Conservation (phyloP, 345 rosid species). For the thale cress (Arabidopsis thaliana) region TAIR10.1 NC_003076.8:3968501-3969000, state of each 20-base stretch:
- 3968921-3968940: background rate
- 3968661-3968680: slow-evolving; percentile 48
- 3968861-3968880: background rate
- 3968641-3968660: slow-evolving; percentile 49
- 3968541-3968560: slow-evolving; percentile 40
- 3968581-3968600: slow-evolving; percentile 28
- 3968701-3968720: slow-evolving; percentile 9
- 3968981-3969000: too few relatives aligned
- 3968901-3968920: background rate
- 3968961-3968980: too few relatives aligned
- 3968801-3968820: slow-evolving; percentile 15
- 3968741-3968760: slow-evolving; percentile 24
- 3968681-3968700: slow-evolving; percentile 14
- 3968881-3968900: background rate
- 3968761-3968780: slow-evolving; percentile 8
- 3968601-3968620: slow-evolving; percentile 39
- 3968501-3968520: slow-evolving; percentile 36
- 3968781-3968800: slow-evolving; percentile 12
- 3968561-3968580: slow-evolving; percentile 40
- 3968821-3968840: slow-evolving; percentile 18
- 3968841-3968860: background rate
- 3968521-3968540: slow-evolving; percentile 12
- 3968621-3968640: slow-evolving; percentile 47
- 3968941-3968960: background rate
- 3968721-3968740: background rate